Evolutionary conservation across 768 basidiomycete species (phyloP), one percentile per base, ranked within the genome.

Genomic region (Boletus subcaerulescens): DNA sequence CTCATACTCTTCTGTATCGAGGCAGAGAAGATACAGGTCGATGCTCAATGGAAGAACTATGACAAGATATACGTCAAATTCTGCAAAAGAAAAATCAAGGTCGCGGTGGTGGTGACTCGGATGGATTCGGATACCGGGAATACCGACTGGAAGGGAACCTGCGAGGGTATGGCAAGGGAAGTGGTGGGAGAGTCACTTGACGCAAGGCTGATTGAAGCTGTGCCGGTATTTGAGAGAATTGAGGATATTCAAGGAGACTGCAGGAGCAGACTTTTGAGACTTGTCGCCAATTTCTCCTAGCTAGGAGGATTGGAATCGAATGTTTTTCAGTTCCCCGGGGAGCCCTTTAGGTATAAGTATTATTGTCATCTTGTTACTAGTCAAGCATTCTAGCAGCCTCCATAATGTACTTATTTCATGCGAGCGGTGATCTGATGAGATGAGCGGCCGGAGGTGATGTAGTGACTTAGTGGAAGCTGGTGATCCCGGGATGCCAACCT

Each of bases 91-190:
- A 53, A 22, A 11, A 20, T 44, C 50, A 60, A 46, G 33, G 35
- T 63, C 11, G 61, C 38, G 15, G 57, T 63, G 42, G 51, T 60
- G 20, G 61, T 63, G 14, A 62, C 58, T 26, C 51, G 40, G 40
- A 43, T 58, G 56, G 52, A 51, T 45, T 2, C 0, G 49, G 7
- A 32, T 26, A 57, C 29, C n/a, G 14, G 36, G 40, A 26, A 24
- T 4, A 49, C 35, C 13, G 31, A 44, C 8, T 61, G 55, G 60
- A 50, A 3, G 35, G 17, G 1, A 10, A 45, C 26, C 1, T 58
- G 55, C 35, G 45, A 45, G 11, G 7, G 9, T 4, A 53, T 33
- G 45, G 45, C 18, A 24, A 50, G 4, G 33, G 40, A 43, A 3
- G 50, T 46, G 13, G 14, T 46, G 5, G 56, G 52, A 42, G 48